Evolutionary conservation across 176 grass and related monocot genomes (phyloP).

Genomic region (Guadua angustifolia): DNA sequence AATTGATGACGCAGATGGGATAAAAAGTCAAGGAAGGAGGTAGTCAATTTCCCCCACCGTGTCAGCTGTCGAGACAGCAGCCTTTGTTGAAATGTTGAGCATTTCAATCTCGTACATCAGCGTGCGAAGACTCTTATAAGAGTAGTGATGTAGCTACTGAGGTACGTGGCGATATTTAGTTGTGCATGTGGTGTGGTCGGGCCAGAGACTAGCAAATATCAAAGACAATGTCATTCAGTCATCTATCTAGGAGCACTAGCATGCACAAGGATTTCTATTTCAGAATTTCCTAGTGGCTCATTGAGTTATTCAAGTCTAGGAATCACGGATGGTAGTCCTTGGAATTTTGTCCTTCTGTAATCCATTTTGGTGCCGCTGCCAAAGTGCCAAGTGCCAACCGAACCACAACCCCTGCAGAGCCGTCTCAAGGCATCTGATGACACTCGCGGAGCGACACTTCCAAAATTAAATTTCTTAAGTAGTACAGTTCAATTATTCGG

Average conservation of each 20-base stretch:
- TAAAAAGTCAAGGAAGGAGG: not conserved
- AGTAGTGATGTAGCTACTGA: not conserved
- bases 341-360: not conserved
- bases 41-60: not conserved
- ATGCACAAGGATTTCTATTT: not conserved
- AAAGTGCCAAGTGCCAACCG: conserved; percentile 8
- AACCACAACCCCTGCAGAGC: not conserved
- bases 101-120: not conserved
- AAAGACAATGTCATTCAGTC: not conserved
- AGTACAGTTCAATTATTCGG: not conserved
- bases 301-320: too few relatives aligned
- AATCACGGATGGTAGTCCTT: not conserved
- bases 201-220: not conserved
- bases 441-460: conserved; percentile 10
- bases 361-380: not conserved
- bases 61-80: not conserved
- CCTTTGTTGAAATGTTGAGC: not conserved
- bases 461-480: not conserved
- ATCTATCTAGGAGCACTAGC: too few relatives aligned
- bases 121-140: not conserved
- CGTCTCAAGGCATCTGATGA: not conserved
- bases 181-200: not conserved
- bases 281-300: not conserved
- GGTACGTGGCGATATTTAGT: not conserved
- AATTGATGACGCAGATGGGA: not conserved